Evolutionary conservation across 805 yeast species (phyloP).

Genomic region (Aciculoconidium aculeatum): DNA sequence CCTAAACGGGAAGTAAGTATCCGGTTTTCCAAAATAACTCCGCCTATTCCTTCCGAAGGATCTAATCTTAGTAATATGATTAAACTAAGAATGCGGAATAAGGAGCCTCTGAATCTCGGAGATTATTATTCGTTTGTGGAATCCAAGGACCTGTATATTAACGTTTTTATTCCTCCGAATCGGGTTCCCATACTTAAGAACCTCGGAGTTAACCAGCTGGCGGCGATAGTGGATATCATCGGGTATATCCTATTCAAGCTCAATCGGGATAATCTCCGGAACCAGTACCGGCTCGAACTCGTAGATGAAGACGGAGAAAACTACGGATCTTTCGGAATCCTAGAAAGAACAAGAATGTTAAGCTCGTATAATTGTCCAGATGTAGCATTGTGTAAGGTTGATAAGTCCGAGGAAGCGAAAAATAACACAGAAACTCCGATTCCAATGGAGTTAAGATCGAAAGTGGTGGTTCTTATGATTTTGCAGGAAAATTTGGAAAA

Average conservation of each 20-base stretch:
- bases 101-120: too few species aligned
- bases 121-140: slow-evolving; percentile 38
- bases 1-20: too few species aligned
- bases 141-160: slow-evolving; percentile 15
- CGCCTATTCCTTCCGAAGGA: too few species aligned
- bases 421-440: slow-evolving; percentile 54
- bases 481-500: slow-evolving; percentile 3
- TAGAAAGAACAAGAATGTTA: slow-evolving; percentile 62
- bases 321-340: slow-evolving; percentile 86
- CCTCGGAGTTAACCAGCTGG: slow-evolving; percentile 21
- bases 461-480: too few species aligned
- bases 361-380: slow-evolving; percentile 72
- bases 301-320: slow-evolving; percentile 94
- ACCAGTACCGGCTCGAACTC: slow-evolving; percentile 68
- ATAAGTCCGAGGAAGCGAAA: slow-evolving; percentile 34
- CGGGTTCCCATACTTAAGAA: slow-evolving; percentile 18
- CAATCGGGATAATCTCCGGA: slow-evolving; percentile 43
- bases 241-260: slow-evolving; percentile 29
- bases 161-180: slow-evolving; percentile 31
- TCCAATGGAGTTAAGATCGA: slow-evolving; percentile 40
- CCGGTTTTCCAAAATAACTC: too few species aligned
- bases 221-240: slow-evolving; percentile 33
- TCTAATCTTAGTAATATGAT: too few species aligned
- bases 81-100: too few species aligned
- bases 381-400: slow-evolving; percentile 65